phyloP scores from a whole-genome alignment of 1,284 basidiomycete species.

The Cryptococcus amylolentus region DNA sequence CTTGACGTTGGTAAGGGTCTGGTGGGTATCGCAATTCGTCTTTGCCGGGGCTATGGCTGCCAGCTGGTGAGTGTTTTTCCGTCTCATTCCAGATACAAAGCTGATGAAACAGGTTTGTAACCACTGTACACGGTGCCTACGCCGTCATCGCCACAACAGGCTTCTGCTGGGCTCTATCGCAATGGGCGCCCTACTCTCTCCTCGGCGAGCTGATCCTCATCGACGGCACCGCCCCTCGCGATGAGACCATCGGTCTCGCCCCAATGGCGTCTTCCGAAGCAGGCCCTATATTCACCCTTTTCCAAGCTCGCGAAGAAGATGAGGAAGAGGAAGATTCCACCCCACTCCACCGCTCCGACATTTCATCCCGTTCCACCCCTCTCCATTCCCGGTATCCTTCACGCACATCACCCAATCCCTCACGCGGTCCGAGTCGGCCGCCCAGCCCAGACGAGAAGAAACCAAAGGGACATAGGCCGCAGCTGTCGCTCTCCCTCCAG shows the following conservation, averaged over 20 bases:
- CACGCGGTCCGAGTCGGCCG: neutral
- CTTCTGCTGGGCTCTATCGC: conserved; percentile 53
- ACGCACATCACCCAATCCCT: neutral
- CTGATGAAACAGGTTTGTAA: conserved; percentile 36
- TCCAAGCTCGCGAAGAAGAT: neutral
- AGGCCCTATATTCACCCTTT: conserved; percentile 5
- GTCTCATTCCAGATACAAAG: neutral
- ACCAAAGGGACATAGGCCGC: neutral
- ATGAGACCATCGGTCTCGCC: conserved; percentile 12
- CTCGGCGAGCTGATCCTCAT: conserved; percentile 50
- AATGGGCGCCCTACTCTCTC: conserved; percentile 53
- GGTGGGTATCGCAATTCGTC: conserved; percentile 40
- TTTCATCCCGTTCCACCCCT: conserved; percentile 4
- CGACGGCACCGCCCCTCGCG: conserved; percentile 27
- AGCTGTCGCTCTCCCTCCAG: neutral
- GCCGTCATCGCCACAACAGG: conserved; percentile 52
- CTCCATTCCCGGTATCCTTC: conserved; percentile 14
- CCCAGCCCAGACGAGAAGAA: neutral
- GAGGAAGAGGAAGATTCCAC: conserved; percentile 1
- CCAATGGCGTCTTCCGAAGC: conserved; percentile 9
- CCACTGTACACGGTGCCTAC: conserved; percentile 49
- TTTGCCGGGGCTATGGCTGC: conserved; percentile 49
- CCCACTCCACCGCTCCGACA: neutral
- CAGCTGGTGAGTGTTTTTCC: conserved; percentile 42
- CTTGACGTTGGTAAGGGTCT: conserved; percentile 43